phyloP scores from a whole-genome alignment of 768 basidiomycete genomes.

The Kwoniella shandongensis region DNA sequence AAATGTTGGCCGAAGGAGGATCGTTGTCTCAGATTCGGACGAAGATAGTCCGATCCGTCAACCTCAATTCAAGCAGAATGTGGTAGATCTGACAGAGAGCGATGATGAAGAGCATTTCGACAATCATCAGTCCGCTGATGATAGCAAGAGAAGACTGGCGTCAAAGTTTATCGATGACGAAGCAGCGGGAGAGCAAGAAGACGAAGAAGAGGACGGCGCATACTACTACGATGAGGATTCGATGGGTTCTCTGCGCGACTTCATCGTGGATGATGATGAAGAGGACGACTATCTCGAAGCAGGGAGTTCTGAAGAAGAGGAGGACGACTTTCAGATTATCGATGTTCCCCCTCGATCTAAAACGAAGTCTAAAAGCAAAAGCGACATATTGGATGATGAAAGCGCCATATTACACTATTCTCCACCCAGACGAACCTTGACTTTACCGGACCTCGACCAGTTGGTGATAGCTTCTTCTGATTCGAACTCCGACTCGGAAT shows the following conservation, averaged over 20 bases:
- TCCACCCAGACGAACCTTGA: slow-evolving; percentile 9
- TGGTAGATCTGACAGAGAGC: neutral
- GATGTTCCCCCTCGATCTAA: slow-evolving; percentile 9
- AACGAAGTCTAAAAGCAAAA: slow-evolving; percentile 1
- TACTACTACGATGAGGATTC: slow-evolving; percentile 29
- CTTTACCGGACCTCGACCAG: slow-evolving; percentile 18
- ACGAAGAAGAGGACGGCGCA: slow-evolving; percentile 11
- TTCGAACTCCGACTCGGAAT: slow-evolving; percentile 3
- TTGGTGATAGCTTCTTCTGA: slow-evolving; percentile 13
- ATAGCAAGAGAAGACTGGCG: no score
- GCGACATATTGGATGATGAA: slow-evolving; percentile 4
- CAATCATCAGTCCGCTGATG: neutral
- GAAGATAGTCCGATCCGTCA: neutral
- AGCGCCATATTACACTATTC: slow-evolving; percentile 32
- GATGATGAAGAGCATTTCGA: neutral
- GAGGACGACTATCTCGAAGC: slow-evolving; percentile 14
- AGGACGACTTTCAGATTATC: slow-evolving; percentile 21
- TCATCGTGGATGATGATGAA: slow-evolving; percentile 48
- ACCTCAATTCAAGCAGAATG: no score
- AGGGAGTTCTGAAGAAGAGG: slow-evolving; percentile 8
- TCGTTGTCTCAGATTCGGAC: slow-evolving; percentile 17
- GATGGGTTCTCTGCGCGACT: slow-evolving; percentile 37
- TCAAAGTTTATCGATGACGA: no score
- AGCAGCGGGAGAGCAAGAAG: neutral
- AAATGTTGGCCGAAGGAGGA: neutral